Evolutionary conservation across 768 basidiomycete species (phyloP).

Genomic region (Suillus decipiens): DNA sequence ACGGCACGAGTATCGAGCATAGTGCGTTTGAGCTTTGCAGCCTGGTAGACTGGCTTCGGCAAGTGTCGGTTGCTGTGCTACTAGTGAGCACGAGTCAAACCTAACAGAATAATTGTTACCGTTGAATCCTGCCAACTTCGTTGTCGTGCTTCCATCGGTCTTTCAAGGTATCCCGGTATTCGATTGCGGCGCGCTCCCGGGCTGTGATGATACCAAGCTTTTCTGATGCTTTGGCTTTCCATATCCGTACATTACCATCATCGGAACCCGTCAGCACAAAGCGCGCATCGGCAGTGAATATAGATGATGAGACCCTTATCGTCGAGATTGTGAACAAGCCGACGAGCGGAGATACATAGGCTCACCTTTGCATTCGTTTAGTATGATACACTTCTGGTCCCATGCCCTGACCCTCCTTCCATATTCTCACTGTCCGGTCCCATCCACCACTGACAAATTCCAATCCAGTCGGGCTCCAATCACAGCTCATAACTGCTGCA

Average conservation of each 20-base stretch:
- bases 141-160: slow-evolving; percentile 87
- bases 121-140: slow-evolving; percentile 77
- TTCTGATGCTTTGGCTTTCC: slow-evolving; percentile 93
- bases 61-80: slow-evolving; percentile 69
- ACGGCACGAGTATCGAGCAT: slow-evolving; percentile 89
- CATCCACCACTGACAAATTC: slow-evolving; percentile 97
- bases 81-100: slow-evolving; percentile 8
- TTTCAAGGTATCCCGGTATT: slow-evolving; percentile 87
- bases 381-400: slow-evolving; percentile 93
- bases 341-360: neutral
- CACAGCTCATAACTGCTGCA: slow-evolving; percentile 93
- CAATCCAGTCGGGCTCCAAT: slow-evolving; percentile 95
- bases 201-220: slow-evolving; percentile 90
- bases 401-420: slow-evolving; percentile 84
- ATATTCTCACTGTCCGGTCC: slow-evolving; percentile 93
- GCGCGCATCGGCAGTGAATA: slow-evolving; percentile 88
- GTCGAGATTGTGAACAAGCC: neutral
- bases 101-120: slow-evolving; percentile 49
- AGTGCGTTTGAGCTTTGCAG: slow-evolving; percentile 82
- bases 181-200: slow-evolving; percentile 86
- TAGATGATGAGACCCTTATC: slow-evolving; percentile 79
- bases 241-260: slow-evolving; percentile 92
- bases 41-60: slow-evolving; percentile 89
- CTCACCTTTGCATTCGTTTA: slow-evolving; percentile 96
- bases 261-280: slow-evolving; percentile 92